Percentiles rank a stretch among this genome's conserved stretches.
Conservation (phyloP, 1,284 basidiomycete species). For the Fomes fomentarius region DNA sequence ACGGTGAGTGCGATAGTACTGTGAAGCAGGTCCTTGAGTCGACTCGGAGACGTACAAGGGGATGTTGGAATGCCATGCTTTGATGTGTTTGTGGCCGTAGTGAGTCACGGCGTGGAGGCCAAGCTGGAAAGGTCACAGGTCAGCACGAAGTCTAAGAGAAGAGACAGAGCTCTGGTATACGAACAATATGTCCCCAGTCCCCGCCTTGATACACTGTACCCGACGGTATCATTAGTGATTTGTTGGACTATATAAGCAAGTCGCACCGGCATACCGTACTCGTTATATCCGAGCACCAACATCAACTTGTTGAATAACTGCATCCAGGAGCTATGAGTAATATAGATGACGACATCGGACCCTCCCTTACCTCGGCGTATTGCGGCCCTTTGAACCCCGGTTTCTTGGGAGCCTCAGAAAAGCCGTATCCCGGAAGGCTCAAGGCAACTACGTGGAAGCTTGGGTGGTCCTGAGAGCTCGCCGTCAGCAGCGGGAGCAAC, state of each 20-base stretch:
- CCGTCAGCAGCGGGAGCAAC: constrained; percentile 33
- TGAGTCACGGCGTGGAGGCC: constrained; percentile 30
- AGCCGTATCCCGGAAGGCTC: constrained; percentile 46
- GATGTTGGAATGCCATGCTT: constrained; percentile 34
- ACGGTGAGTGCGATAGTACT: not conserved
- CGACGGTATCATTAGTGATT: not conserved
- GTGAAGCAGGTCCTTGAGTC: too few species aligned
- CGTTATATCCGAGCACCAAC: constrained; percentile 46
- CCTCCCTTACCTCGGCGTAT: constrained; percentile 17
- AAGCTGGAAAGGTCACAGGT: constrained; percentile 27
- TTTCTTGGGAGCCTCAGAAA: constrained; percentile 37
- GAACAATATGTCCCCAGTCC: not conserved
- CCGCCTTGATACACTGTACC: not conserved
- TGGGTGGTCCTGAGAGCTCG: constrained; percentile 28
- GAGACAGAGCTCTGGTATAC: not conserved
- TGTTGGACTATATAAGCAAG: not conserved
- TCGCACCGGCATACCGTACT: constrained; percentile 43
- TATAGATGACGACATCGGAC: not conserved
- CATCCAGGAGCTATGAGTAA: not conserved
- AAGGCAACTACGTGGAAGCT: constrained; percentile 51
- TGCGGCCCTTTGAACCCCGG: constrained; percentile 34
- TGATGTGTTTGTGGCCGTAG: constrained; percentile 38
- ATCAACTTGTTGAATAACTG: constrained; percentile 49
- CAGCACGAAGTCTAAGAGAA: not conserved
- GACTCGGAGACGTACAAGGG: constrained; percentile 19